Base-by-base conservation (phyloP, 192 early-diverging fungal species). In the Geranomyces variabilis region DNA sequence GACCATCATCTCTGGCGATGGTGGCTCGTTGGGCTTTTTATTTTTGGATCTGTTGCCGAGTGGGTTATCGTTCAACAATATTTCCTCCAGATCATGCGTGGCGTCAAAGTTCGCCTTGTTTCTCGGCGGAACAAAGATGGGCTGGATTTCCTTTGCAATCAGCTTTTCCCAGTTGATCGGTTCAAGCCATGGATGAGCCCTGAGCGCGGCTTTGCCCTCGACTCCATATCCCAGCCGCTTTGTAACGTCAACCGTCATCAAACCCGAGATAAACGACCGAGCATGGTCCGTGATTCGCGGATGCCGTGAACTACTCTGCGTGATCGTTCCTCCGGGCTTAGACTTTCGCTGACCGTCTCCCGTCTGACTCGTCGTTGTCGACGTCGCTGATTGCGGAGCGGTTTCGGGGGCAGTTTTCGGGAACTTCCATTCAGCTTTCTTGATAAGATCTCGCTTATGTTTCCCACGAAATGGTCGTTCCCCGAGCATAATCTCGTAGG, bases 401-500 rank as follows among this genome's bases (percentile, higher is more conserved):
- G 51, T 26, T n/a, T 53, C 51, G 51, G 51, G 57, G 13, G 45
- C 21, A 44, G 68, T n/a, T 48, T 61, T 45, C 45, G 63, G 63
- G 48, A 70, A 76, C 17, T 45, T 65, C 69, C 67, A 80, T 17
- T 67, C 68, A 9, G 69, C 75, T 21, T 49, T 73, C 44, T 77
- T 76, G 53, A 77, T 77, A 7, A 74, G 61, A 21, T 80, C 79
- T 0, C 71, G 34, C 31, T 75, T 80, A 43, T 77, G 49, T 58
- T 67, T 77, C 6, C 74, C 70, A 26, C 73, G 69, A 26, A 80
- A 80, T 19, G 79, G 79, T 19, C 75, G 70, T 49, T 85, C 79
- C 19, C 90, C 91, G 72, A 90, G 93, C 28, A 96, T 75, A 51
- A 90, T 87, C 78, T 98, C 96, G 80, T 92, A 97, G 74, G 94